Evolutionary conservation across 2,329 filamentous ascomycete species (phyloP).

Genomic region (Ophiostoma fasciatum): DNA sequence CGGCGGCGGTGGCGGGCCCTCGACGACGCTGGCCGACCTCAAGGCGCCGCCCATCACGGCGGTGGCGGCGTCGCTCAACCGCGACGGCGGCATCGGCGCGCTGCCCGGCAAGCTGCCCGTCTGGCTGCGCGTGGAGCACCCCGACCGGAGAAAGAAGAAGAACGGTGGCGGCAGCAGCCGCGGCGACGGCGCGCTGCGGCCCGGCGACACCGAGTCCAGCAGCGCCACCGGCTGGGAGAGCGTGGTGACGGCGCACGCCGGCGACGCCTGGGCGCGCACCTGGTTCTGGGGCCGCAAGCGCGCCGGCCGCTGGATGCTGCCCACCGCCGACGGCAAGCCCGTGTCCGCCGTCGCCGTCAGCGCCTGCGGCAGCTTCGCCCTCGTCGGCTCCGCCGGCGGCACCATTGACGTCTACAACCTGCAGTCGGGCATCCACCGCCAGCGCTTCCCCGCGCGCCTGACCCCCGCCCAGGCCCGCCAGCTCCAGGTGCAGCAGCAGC

Average conservation of each 20-base stretch:
- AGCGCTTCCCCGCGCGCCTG: slow-evolving; percentile 68
- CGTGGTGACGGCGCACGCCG: slow-evolving; percentile 80
- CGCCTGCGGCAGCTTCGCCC: slow-evolving; percentile 82
- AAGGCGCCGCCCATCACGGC: slow-evolving; percentile 88
- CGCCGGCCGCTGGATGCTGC: slow-evolving; percentile 84
- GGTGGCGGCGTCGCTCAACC: slow-evolving; percentile 81
- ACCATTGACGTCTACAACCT: slow-evolving; percentile 92
- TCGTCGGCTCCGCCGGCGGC: slow-evolving; percentile 73
- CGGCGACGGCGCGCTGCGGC: slow-evolving; percentile 29
- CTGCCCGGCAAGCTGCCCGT: slow-evolving; percentile 63
- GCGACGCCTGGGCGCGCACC: slow-evolving; percentile 72
- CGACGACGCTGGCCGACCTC: slow-evolving; percentile 53
- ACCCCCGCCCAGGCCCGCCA: slow-evolving; percentile 67
- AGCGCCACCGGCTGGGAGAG: slow-evolving; percentile 91
- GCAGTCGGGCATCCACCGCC: slow-evolving; percentile 79
- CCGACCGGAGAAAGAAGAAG: not conserved
- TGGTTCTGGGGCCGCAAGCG: slow-evolving; percentile 98
- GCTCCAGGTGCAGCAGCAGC: slow-evolving; percentile 51
- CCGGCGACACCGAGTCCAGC: slow-evolving; percentile 51
- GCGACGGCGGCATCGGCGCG: slow-evolving; percentile 85
- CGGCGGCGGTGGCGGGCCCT: no score
- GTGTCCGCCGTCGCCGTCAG: slow-evolving; percentile 82
- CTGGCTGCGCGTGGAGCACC: slow-evolving; percentile 53
- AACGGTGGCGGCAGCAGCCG: slow-evolving; percentile 19
- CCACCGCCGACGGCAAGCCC: slow-evolving; percentile 68